Conservation (phyloP, 768 basidiomycete species). For the Suillus clintonianus region DNA sequence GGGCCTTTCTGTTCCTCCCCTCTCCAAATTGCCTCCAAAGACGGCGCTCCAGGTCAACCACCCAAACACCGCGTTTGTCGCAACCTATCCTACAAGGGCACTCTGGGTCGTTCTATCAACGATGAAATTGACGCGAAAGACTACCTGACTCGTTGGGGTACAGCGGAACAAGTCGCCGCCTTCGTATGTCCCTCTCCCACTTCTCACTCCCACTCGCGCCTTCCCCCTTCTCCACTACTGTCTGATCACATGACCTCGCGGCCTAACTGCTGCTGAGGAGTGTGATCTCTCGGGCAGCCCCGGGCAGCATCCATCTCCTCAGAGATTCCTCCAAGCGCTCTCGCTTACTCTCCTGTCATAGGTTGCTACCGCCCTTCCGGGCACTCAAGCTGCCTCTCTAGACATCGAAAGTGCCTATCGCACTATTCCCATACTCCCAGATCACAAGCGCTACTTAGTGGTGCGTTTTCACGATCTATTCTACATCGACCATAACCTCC, state of each 20-base stretch:
- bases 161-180: too few relatives aligned
- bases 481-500: too few relatives aligned
- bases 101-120: slow-evolving; percentile 13
- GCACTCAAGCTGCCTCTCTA: slow-evolving; percentile 19
- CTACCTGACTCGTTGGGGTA: too few relatives aligned
- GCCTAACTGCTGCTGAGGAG: too few relatives aligned
- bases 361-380: neutral
- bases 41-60: neutral
- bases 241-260: too few relatives aligned
- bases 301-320: too few relatives aligned
- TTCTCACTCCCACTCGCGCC: too few relatives aligned
- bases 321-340: neutral
- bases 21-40: neutral
- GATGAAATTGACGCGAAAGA: neutral
- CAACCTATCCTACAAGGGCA: slow-evolving; percentile 17
- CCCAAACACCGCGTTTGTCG: slow-evolving; percentile 21
- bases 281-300: too few relatives aligned
- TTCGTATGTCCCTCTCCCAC: too few relatives aligned
- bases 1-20: neutral
- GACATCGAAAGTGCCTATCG: slow-evolving; percentile 9
- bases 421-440: neutral
- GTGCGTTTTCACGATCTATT: slow-evolving; percentile 8
- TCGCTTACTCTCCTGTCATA: neutral
- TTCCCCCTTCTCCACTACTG: too few relatives aligned
- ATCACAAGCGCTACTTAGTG: neutral